phyloP scores from a whole-genome alignment of 805 yeast species.

The Martiniozyma abietophila region DNA sequence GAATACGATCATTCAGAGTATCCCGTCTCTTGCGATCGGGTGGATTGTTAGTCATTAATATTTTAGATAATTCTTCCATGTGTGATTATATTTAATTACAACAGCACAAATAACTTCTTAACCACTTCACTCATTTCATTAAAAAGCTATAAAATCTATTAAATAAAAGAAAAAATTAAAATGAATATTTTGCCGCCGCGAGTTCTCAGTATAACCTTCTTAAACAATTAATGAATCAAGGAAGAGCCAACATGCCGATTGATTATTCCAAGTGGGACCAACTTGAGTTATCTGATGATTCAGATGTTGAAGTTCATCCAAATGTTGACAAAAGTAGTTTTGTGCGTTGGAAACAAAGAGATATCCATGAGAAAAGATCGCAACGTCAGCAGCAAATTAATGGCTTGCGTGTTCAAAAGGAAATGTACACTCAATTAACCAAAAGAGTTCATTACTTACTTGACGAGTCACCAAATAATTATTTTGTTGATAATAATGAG shows the following conservation, averaged over 20 bases:
- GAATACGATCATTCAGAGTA: constrained; percentile 49
- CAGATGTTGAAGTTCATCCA: constrained; percentile 96
- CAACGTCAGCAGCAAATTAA: constrained; percentile 73
- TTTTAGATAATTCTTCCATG: no score
- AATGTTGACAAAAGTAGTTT: constrained; percentile 92
- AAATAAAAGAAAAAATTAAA: no score
- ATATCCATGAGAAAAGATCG: constrained; percentile 85
- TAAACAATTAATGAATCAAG: no score
- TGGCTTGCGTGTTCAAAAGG: constrained; percentile 63
- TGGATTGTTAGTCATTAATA: no score
- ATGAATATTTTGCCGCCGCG: no score
- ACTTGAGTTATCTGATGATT: constrained; percentile 90
- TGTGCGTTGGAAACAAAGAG: constrained; percentile 94
- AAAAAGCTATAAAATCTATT: no score
- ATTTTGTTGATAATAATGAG: constrained; percentile 25
- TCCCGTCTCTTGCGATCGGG: constrained; percentile 42
- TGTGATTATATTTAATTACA: no score
- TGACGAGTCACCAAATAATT: constrained; percentile 30
- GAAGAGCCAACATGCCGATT: no score
- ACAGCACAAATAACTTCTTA: no score
- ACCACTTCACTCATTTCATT: no score
- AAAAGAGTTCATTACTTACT: constrained; percentile 61
- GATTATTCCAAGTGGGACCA: constrained; percentile 99
- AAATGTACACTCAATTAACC: constrained; percentile 72
- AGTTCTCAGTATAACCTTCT: no score